phyloP scores from a whole-genome alignment of 2,329 filamentous ascomycete genomes.

The Stachybotrys chartarum region DNA sequence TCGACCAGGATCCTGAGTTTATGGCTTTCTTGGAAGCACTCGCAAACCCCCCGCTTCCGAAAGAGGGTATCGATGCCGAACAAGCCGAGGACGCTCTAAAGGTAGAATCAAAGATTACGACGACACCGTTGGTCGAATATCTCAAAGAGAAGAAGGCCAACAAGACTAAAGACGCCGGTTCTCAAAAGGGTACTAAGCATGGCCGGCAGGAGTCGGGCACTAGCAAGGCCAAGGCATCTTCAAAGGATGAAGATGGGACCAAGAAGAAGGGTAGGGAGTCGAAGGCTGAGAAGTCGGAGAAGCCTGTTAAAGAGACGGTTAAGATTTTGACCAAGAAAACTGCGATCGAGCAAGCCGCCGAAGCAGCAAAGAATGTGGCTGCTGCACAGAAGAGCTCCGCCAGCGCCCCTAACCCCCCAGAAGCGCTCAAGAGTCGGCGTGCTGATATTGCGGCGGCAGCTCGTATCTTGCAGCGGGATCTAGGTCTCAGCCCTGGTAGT shows the following conservation, averaged over 20 bases:
- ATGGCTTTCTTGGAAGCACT: constrained; percentile 86
- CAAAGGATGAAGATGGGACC: constrained; percentile 40
- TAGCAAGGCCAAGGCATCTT: constrained; percentile 37
- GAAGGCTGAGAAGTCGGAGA: constrained; percentile 48
- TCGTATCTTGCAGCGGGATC: constrained; percentile 57
- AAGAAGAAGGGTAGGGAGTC: constrained; percentile 59
- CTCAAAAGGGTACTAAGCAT: constrained; percentile 44
- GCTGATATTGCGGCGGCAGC: constrained; percentile 58
- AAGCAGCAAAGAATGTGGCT: constrained; percentile 35
- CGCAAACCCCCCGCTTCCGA: constrained; percentile 56
- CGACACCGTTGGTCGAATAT: constrained; percentile 84
- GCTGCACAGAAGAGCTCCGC: constrained; percentile 19
- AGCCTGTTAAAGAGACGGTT: constrained; percentile 48
- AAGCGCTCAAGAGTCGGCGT: constrained; percentile 46
- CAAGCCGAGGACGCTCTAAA: constrained; percentile 34
- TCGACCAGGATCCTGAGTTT: constrained; percentile 94
- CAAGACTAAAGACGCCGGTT: constrained; percentile 47
- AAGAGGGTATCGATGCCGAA: constrained; percentile 35
- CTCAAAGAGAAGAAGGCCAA: constrained; percentile 88
- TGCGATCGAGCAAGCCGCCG: constrained; percentile 39
- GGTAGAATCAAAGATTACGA: constrained; percentile 57
- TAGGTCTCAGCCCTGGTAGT: constrained; percentile 56
- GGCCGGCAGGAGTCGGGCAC: constrained; percentile 44
- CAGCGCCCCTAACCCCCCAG: constrained; percentile 18
- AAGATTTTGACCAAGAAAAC: constrained; percentile 57